Conservation (phyloP, 495 filamentous ascomycete genomes). For the Neurospora sp. region DNA sequence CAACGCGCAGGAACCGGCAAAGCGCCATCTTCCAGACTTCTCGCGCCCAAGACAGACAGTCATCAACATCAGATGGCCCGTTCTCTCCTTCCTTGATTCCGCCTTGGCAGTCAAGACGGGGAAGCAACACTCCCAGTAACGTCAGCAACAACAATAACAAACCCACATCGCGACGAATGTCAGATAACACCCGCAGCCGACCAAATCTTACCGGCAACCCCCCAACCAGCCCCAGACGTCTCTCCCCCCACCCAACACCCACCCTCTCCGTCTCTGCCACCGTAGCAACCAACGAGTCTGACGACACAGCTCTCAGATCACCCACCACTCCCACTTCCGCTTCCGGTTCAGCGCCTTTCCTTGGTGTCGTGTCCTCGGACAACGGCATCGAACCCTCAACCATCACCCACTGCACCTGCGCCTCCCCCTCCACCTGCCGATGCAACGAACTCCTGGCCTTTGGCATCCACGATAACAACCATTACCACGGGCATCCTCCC, state of each 20-base stretch:
- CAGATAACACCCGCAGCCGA: neutral
- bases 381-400: neutral
- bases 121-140: neutral
- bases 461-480: neutral
- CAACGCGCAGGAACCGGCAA: conserved; percentile 1
- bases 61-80: neutral
- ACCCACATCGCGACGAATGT: neutral
- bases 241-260: neutral
- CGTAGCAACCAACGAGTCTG: neutral
- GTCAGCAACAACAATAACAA: neutral
- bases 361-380: neutral
- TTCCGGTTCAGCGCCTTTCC: neutral
- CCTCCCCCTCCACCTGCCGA: neutral
- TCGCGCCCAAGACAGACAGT: neutral
- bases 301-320: neutral
- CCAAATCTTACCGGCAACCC: neutral
- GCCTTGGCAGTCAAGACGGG: neutral
- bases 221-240: neutral
- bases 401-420: conserved; percentile 2
- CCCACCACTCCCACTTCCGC: neutral
- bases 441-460: neutral
- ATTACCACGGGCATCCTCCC: neutral
- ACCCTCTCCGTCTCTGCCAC: neutral
- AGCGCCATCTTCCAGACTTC: conserved; percentile 1
- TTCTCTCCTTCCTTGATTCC: neutral